phyloP scores from a whole-genome alignment of 2,329 filamentous ascomycete genomes.

The Emergomyces pasteurianus region DNA sequence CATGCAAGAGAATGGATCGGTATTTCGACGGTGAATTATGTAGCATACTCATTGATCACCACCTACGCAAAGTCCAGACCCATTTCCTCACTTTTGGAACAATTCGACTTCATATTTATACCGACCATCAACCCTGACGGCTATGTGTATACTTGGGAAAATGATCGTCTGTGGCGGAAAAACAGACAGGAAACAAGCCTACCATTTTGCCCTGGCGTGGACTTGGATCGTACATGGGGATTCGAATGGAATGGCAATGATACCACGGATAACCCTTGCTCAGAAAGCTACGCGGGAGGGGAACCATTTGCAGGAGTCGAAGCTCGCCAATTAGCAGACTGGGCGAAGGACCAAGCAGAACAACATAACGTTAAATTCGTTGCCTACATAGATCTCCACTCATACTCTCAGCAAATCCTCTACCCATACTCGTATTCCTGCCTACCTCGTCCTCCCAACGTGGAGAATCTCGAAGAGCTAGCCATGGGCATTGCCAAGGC shows the following conservation, averaged over 20 bases:
- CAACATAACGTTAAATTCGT: slow-evolving; percentile 62
- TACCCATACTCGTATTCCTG: slow-evolving; percentile 90
- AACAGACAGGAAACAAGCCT: slow-evolving; percentile 74
- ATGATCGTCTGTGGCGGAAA: slow-evolving; percentile 89
- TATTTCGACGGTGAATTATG: slow-evolving; percentile 77
- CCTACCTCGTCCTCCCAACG: slow-evolving; percentile 60
- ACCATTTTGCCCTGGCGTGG: slow-evolving; percentile 73
- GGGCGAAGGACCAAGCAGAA: slow-evolving; percentile 68
- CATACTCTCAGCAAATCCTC: slow-evolving; percentile 87
- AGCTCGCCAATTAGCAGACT: slow-evolving; percentile 60
- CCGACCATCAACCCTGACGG: slow-evolving; percentile 89
- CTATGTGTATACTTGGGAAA: slow-evolving; percentile 86
- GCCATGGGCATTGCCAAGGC: slow-evolving; percentile 79
- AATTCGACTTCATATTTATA: slow-evolving; percentile 79
- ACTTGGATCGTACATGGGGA: slow-evolving; percentile 77
- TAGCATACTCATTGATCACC: slow-evolving; percentile 79
- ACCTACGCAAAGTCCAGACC: slow-evolving; percentile 59
- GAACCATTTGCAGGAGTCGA: slow-evolving; percentile 75
- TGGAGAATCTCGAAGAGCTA: slow-evolving; percentile 86
- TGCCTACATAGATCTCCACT: slow-evolving; percentile 83
- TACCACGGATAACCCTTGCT: slow-evolving; percentile 67
- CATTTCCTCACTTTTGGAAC: slow-evolving; percentile 66
- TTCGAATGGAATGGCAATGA: slow-evolving; percentile 68
- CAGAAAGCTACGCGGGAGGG: slow-evolving; percentile 77
- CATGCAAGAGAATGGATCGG: slow-evolving; percentile 97